These are phyloP conservation scores for Stramenopiles sp. DNA, from an alignment of 352 stramenopile species.

Conservation along the genomic window DNA sequence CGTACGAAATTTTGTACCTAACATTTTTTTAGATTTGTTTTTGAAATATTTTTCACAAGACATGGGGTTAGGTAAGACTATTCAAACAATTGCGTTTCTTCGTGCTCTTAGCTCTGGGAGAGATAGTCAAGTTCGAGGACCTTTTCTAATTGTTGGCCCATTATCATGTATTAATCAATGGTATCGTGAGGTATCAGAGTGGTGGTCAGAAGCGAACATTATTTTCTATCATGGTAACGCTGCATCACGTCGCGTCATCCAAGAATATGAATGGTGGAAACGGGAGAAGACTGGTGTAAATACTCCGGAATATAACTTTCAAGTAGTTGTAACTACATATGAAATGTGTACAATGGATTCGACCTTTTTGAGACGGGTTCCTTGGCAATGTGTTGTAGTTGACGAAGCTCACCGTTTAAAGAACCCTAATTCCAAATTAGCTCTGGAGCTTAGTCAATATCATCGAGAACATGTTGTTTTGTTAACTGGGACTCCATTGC, in stretches of 20 bases:
- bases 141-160: conserved; percentile 92
- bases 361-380: conserved; percentile 44
- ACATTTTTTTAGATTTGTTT: no score
- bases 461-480: conserved; percentile 38
- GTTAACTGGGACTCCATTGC: conserved; percentile 62
- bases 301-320: conserved; percentile 39
- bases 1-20: no score
- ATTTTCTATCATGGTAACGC: conserved; percentile 92
- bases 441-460: conserved; percentile 30
- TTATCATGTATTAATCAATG: conserved; percentile 88
- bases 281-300: not conserved
- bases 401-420: conserved; percentile 97
- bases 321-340: conserved; percentile 97
- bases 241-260: conserved; percentile 53
- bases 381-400: conserved; percentile 81
- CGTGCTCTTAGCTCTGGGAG: conserved; percentile 68
- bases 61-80: conserved; percentile 23
- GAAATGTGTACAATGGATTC: conserved; percentile 35
- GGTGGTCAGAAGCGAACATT: conserved; percentile 26
- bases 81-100: conserved; percentile 63
- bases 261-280: conserved; percentile 62
- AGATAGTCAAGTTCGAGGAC: conserved; percentile 44
- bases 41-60: no score
- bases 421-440: conserved; percentile 83
- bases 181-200: conserved; percentile 57